A percentile compares a stretch with the other conserved stretches of the same genome.
Evolutionary conservation across 768 basidiomycete species (phyloP).

Genomic region (Leccinum aurantiacum): DNA sequence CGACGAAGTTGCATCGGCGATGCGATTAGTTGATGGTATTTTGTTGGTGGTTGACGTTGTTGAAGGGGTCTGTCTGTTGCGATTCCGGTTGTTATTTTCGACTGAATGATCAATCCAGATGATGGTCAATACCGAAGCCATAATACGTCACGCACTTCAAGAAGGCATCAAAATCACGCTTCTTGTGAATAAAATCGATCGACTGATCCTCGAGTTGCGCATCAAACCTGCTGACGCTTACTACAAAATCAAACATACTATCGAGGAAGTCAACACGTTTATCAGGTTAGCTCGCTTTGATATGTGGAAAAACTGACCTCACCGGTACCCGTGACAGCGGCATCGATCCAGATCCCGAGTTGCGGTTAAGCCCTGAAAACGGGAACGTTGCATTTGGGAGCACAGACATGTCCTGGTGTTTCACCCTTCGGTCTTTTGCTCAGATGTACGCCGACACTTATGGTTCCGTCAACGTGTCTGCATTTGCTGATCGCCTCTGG

Average conservation of each 20-base stretch:
- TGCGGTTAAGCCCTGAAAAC: conserved; percentile 88
- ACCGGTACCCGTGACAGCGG: conserved; percentile 40
- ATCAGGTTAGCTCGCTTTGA: conserved; percentile 63
- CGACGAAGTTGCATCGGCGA: conserved; percentile 91
- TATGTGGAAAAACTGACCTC: background rate
- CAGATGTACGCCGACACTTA: conserved; percentile 95
- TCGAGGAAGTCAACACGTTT: conserved; percentile 96
- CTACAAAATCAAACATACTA: conserved; percentile 98
- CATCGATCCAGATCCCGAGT: conserved; percentile 85
- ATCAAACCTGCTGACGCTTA: conserved; percentile 96
- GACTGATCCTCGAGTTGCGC: conserved; percentile 93
- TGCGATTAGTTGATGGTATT: conserved; percentile 88
- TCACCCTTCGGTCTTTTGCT: conserved; percentile 91
- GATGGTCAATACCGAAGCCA: conserved; percentile 89
- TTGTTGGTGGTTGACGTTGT: conserved; percentile 96
- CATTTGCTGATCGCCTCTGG: conserved; percentile 92
- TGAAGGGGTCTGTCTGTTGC: conserved; percentile 72
- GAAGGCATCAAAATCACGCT: conserved; percentile 88
- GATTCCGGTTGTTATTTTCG: conserved; percentile 2
- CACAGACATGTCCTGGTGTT: conserved; percentile 97
- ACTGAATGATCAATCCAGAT: conserved; percentile 46
- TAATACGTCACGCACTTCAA: conserved; percentile 86
- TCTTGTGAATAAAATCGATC: conserved; percentile 96
- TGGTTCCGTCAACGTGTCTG: conserved; percentile 77
- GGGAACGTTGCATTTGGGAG: conserved; percentile 98